phyloP scores from a whole-genome alignment of 345 rosid species.

The rapeseed (Brassica napus) region DNA sequence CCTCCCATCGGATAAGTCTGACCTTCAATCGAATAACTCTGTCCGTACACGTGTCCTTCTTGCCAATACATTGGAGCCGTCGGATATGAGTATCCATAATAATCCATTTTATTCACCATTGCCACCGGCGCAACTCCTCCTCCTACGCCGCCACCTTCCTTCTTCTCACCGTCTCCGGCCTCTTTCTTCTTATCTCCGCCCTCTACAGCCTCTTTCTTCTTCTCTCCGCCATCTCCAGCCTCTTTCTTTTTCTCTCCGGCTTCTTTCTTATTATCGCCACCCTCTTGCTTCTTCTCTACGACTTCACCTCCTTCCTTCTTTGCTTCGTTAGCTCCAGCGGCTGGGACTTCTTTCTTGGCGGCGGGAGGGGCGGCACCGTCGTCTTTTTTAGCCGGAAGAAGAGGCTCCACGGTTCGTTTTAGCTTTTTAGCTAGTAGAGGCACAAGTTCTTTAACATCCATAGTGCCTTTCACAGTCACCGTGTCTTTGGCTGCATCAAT shows the following conservation, averaged over 20 bases:
- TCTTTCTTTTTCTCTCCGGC: too few relatives aligned
- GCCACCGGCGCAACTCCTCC: conserved; percentile 29
- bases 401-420: conserved; percentile 63
- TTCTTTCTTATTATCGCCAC: conserved; percentile 4
- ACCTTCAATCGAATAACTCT: background rate
- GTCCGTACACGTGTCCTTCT: conserved; percentile 43
- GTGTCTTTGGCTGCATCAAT: conserved; percentile 64
- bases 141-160: conserved; percentile 32
- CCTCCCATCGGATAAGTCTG: background rate
- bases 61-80: conserved; percentile 54
- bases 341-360: conserved; percentile 38
- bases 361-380: conserved; percentile 44
- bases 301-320: conserved; percentile 44
- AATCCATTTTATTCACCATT: conserved; percentile 53
- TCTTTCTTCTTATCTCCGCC: background rate
- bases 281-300: conserved; percentile 52
- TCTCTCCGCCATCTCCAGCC: background rate
- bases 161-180: conserved; percentile 27
- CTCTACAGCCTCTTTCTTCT: too few relatives aligned
- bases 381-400: conserved; percentile 57
- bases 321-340: conserved; percentile 31
- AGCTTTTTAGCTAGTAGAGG: conserved; percentile 58
- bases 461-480: conserved; percentile 74
- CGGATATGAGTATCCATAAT: conserved; percentile 44
- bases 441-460: conserved; percentile 61